Conservation (phyloP, 176 grass and related monocot genomes). For the Bromus sterilis region DNA sequence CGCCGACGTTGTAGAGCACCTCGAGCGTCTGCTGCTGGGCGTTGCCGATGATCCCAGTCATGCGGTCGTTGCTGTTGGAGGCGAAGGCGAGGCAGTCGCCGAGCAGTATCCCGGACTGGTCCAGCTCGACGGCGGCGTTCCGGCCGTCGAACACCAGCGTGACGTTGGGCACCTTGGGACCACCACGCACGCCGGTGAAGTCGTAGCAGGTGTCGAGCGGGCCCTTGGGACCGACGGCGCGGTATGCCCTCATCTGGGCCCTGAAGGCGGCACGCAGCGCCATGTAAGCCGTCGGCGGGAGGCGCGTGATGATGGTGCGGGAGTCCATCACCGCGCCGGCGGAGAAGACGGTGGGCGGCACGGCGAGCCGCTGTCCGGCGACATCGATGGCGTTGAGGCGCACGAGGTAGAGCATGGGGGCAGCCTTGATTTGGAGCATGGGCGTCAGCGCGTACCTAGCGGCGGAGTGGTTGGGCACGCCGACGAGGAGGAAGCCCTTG, state of each 20-base stretch:
- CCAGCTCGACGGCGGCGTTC: conserved; percentile 20
- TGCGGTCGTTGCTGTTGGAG: background rate
- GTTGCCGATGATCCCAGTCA: conserved; percentile 37
- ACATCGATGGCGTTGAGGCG: conserved; percentile 31
- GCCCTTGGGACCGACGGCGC: background rate
- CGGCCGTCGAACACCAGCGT: conserved; percentile 31
- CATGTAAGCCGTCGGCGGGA: conserved; percentile 47
- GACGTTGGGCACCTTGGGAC: conserved; percentile 20
- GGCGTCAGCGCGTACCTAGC: conserved; percentile 1
- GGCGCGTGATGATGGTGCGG: conserved; percentile 46
- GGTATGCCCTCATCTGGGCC: conserved; percentile 34
- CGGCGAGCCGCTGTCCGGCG: conserved; percentile 11
- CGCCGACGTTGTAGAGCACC: conserved; percentile 43
- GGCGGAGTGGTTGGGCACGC: background rate
- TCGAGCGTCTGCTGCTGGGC: conserved; percentile 54
- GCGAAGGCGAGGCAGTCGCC: conserved; percentile 7
- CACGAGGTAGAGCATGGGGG: conserved; percentile 27
- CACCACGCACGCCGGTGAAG: background rate
- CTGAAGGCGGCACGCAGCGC: conserved; percentile 31
- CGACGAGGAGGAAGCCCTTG: background rate
- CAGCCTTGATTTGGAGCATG: background rate
- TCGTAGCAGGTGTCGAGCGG: conserved; percentile 61
- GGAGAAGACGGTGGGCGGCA: conserved; percentile 5
- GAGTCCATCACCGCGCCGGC: conserved; percentile 41
- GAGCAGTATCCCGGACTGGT: conserved; percentile 23